Conservation (phyloP, 192 early-diverging fungal genomes). For the Coemansia sp. region DNA sequence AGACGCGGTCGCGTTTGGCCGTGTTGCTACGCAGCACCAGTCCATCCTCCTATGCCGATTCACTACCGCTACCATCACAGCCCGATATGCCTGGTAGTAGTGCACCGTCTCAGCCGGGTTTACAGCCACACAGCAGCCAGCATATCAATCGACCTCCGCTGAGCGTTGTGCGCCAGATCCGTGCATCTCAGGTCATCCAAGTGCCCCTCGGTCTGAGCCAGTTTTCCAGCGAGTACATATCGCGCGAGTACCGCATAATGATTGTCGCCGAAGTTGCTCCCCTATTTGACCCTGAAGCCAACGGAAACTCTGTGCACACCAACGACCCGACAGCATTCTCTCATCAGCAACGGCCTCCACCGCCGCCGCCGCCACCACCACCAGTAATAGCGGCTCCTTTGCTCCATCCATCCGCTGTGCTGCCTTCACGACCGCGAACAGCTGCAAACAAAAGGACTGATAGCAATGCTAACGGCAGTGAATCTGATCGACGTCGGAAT, state of each 20-base stretch:
- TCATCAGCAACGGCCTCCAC: too few species aligned
- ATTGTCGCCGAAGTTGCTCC: conserved; percentile 42
- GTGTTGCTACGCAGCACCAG: conserved; percentile 19
- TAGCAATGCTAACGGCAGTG: too few species aligned
- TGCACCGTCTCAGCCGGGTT: background rate
- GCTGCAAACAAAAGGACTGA: too few species aligned
- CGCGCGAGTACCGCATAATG: conserved; percentile 48
- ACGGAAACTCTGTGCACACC: conserved; percentile 12
- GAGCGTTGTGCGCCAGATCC: conserved; percentile 33
- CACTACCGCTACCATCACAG: conserved; percentile 1
- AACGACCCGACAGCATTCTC: too few species aligned
- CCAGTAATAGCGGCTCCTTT: too few species aligned
- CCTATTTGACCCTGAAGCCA: conserved; percentile 7
- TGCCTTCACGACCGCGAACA: too few species aligned
- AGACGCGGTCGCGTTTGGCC: conserved; percentile 28
- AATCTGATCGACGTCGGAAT: too few species aligned
- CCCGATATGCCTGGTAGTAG: background rate
- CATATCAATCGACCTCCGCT: background rate
- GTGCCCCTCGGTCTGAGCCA: conserved; percentile 42
- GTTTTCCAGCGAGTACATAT: conserved; percentile 44
- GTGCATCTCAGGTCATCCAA: conserved; percentile 30
- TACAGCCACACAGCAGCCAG: background rate
- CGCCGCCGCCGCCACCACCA: too few species aligned
- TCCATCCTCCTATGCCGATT: background rate
- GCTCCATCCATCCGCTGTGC: too few species aligned